Evolutionary conservation across 1,139 yeast species (phyloP), one percentile per base, ranked within the genome.

Genomic region (Pichia sp.): DNA sequence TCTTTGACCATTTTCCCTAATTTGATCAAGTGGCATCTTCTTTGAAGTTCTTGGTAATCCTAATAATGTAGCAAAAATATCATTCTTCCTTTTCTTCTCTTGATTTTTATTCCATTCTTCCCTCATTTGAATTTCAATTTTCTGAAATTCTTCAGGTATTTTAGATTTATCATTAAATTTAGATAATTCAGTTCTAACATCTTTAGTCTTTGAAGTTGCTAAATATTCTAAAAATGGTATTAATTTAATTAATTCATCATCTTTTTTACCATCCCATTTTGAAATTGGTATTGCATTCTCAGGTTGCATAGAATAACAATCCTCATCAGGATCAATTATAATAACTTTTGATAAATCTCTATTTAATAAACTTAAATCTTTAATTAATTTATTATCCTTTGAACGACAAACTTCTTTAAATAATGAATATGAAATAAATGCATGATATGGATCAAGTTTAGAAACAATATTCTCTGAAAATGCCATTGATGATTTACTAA

Each of bases 161-260:
- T 82, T 71, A 49, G 75, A 72, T 53, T 74, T 73, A 54, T 73
- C 78, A 24, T 66, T 58, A 66, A 80, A 93, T 4, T 95, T 76
- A 52, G 72, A 70, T 56, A 93, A 69, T 35, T 88, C 77, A 33
- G 95, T 95, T 64, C 97, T 83, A 43, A 93, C 91, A 63, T 91
- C 98, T 61, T 77, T 76, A 52, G 84, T 72, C 47, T 85, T 93
- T 61, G 86, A 95, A 18, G 96, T 84, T 15, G 96, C 98, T 50
- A 91, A 68, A 69, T 86, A 93, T 66, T 91, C 99, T 56, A 91
- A 76, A 66, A 91, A 81, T 47, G 97, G 97, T 57, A 91, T 86
- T 63, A 89, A 68, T 54, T 73, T 72, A 55, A 91, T 72, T 56
- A 91, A 72, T 45, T 68, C 67, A 61, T 89, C 96, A 59, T 84